Percentiles rank a stretch among this genome's conserved stretches.
These are phyloP conservation scores for Solanum appendiculatum DNA, from an alignment of 257 asterid species.

Conservation along the genomic window DNA sequence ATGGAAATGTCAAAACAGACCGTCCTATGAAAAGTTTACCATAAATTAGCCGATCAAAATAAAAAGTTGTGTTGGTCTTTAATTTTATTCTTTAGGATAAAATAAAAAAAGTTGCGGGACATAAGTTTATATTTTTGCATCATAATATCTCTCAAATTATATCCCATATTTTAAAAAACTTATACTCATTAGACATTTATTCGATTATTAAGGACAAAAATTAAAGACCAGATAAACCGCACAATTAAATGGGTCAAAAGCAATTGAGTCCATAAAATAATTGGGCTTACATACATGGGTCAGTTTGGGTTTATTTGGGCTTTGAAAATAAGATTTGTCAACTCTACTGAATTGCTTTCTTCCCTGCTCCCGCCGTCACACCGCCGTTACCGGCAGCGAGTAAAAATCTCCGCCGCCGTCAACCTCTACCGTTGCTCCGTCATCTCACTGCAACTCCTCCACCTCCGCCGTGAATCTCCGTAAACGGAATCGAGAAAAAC, in stretches of 20 bases:
- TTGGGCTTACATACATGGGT: not conserved
- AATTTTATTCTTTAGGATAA: not conserved
- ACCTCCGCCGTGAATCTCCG: not conserved
- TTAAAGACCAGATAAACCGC: not conserved
- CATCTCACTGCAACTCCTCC: not conserved
- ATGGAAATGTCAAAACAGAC: not conserved
- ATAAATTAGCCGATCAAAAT: not conserved
- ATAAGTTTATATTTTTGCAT: not conserved
- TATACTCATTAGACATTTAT: not conserved
- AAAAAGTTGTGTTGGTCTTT: not conserved
- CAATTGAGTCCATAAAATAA: not conserved
- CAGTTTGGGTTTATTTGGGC: not conserved
- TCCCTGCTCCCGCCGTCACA: not conserved
- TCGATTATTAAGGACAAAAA: not conserved
- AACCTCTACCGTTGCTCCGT: not conserved
- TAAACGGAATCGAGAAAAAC: not conserved
- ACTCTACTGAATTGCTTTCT: not conserved
- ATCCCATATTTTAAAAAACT: fast-evolving
- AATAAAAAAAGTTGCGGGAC: fast-evolving
- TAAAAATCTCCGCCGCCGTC: not conserved
- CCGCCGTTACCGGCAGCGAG: not conserved
- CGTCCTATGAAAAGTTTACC: not conserved
- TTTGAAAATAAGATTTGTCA: not conserved
- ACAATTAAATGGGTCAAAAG: not conserved
- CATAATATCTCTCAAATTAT: not conserved